Percentiles rank a stretch among this genome's conserved stretches.
Conservation (phyloP, 2,329 filamentous ascomycete genomes). For the Seiridium cupressi region DNA sequence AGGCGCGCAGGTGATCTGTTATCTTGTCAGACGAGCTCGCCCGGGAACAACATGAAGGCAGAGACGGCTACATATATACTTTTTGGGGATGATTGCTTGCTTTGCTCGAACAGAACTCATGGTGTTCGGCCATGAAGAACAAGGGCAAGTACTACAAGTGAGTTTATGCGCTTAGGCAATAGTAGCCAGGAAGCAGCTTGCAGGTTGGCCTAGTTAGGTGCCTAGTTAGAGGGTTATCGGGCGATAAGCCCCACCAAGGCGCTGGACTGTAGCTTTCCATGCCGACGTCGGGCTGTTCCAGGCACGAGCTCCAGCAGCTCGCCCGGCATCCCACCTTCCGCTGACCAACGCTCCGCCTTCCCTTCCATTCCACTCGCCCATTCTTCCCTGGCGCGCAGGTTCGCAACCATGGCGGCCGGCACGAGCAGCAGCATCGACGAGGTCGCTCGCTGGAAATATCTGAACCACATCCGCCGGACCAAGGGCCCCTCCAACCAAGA, state of each 20-base stretch:
- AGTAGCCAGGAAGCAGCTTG: not conserved
- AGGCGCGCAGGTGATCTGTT: too few relatives aligned
- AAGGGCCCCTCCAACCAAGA: constrained; percentile 79
- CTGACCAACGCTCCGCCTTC: too few relatives aligned
- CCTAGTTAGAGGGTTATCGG: not conserved
- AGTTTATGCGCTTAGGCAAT: too few relatives aligned
- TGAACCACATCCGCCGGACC: constrained; percentile 76
- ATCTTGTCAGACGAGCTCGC: too few relatives aligned
- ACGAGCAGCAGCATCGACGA: constrained; percentile 10
- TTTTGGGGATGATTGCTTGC: too few relatives aligned
- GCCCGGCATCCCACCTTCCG: constrained; percentile 2
- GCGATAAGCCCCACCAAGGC: constrained; percentile 4
- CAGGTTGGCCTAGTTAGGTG: not conserved
- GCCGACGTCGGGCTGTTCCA: not conserved
- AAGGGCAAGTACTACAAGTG: too few relatives aligned
- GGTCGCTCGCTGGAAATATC: constrained; percentile 64
- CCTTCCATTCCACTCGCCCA: too few relatives aligned
- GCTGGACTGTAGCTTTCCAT: too few relatives aligned
- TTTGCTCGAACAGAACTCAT: too few relatives aligned
- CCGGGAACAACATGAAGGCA: too few relatives aligned
- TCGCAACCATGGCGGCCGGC: constrained; percentile 16
- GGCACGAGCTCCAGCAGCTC: not conserved
- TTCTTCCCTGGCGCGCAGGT: not conserved
- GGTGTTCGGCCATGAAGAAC: too few relatives aligned
- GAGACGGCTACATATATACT: too few relatives aligned